These are phyloP conservation scores for Aspergillus udagawae DNA, from an alignment of 2,329 filamentous ascomycete genomes.

Conservation along the genomic window DNA sequence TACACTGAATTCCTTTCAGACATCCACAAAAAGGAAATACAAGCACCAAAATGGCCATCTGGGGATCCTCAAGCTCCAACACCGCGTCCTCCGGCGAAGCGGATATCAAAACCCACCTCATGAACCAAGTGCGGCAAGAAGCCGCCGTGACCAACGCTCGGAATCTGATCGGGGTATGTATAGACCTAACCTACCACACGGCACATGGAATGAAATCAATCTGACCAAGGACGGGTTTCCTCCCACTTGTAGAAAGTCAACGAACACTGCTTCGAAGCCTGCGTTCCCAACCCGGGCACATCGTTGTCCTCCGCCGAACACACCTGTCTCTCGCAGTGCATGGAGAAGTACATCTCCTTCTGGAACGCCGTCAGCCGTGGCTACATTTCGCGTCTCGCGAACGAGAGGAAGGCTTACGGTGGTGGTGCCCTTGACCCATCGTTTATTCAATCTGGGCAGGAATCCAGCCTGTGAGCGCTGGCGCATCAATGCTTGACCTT, in stretches of 20 bases:
- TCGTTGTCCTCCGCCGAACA: constrained; percentile 65
- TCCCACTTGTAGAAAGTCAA: constrained; percentile 64
- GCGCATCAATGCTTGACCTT: background rate
- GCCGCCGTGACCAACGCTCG: constrained; percentile 65
- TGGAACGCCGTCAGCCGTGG: constrained; percentile 72
- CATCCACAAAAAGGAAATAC: background rate
- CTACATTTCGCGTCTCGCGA: constrained; percentile 56
- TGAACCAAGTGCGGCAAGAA: constrained; percentile 62
- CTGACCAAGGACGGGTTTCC: background rate
- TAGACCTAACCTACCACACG: background rate
- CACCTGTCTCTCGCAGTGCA: constrained; percentile 69
- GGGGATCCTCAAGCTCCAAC: constrained; percentile 32
- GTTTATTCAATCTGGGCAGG: background rate
- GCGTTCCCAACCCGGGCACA: constrained; percentile 63
- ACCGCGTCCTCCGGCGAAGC: constrained; percentile 20
- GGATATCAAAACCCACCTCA: constrained; percentile 52
- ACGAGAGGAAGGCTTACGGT: constrained; percentile 55
- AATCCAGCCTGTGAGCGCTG: background rate
- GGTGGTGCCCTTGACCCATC: constrained; percentile 17
- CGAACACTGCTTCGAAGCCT: constrained; percentile 75
- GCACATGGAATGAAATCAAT: background rate
- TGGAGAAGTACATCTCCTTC: constrained; percentile 79
- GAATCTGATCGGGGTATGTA: constrained; percentile 63
- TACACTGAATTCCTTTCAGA: background rate
- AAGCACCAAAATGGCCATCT: constrained; percentile 32